Evolutionary conservation across 306 rosid species (phyloP).

Genomic region (Cicer arietinum): DNA sequence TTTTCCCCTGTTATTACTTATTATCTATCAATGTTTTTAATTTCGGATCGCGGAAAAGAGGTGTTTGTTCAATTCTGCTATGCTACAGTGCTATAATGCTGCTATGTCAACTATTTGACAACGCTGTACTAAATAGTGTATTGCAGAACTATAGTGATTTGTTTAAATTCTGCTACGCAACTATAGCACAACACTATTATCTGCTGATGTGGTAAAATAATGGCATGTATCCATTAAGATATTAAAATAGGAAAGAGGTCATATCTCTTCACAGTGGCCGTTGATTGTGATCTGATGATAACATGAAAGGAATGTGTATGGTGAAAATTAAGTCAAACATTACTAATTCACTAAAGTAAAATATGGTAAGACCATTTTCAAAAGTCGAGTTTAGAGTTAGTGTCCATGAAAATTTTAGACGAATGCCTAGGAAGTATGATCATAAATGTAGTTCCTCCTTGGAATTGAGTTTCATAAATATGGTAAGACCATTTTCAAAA

Average conservation of each 20-base stretch:
- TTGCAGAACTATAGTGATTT: no score
- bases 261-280: background rate
- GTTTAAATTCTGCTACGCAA: no score
- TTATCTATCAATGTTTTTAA: no score
- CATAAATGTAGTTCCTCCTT: background rate
- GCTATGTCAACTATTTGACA: no score
- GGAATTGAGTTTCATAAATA: background rate
- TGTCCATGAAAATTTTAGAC: background rate
- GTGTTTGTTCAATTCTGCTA: no score
- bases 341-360: background rate
- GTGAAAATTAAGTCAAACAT: constrained; percentile 14
- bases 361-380: constrained; percentile 8
- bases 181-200: no score
- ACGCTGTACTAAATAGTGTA: no score
- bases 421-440: background rate
- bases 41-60: no score
- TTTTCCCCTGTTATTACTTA: constrained; percentile 13
- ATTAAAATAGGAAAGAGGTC: constrained; percentile 28
- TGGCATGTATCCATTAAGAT: constrained; percentile 19
- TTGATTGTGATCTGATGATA: constrained; percentile 12
- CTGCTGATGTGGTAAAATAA: constrained; percentile 7
- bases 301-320: background rate
- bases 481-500: constrained; percentile 20
- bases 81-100: no score
- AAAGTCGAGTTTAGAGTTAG: constrained; percentile 8